Percentiles rank a stretch among this genome's conserved stretches.
phyloP scores from a whole-genome alignment of 228 moss, liverwort and hornwort species.

The Sphagnum magellanicum region DNA sequence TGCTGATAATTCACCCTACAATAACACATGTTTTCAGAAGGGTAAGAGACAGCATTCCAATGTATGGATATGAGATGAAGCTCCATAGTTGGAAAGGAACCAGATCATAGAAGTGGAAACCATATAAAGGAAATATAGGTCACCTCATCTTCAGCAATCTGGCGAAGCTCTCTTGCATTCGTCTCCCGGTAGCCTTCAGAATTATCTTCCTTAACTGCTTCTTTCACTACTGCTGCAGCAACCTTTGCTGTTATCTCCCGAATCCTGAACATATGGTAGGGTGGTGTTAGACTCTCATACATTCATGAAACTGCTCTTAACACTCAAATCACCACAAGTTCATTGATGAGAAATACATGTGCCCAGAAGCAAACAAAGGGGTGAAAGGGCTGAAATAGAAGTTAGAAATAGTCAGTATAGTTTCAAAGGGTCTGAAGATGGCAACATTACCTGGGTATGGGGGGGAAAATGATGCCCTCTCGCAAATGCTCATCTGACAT shows the following conservation, averaged over 20 bases:
- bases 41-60: not conserved
- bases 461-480: conserved; percentile 78
- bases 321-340: too few relatives aligned
- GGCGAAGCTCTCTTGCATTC: conserved; percentile 37
- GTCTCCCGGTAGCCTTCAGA: conserved; percentile 62
- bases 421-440: too few relatives aligned
- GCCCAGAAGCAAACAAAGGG: too few relatives aligned
- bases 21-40: not conserved
- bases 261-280: conserved; percentile 31
- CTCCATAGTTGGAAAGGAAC: not conserved
- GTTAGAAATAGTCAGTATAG: too few relatives aligned
- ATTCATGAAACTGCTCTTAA: too few relatives aligned
- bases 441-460: conserved; percentile 44
- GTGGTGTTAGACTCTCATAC: too few relatives aligned
- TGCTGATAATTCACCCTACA: conserved; percentile 16
- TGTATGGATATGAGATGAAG: not conserved
- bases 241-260: conserved; percentile 84
- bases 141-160: conserved; percentile 33
- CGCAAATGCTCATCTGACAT: conserved; percentile 69
- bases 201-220: conserved; percentile 73
- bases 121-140: not conserved
- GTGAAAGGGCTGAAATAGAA: too few relatives aligned
- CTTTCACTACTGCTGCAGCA: conserved; percentile 76
- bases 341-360: too few relatives aligned
- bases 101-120: not conserved